Evolutionary conservation across 441 rosid species (phyloP).

Genomic region (Erodium trifolium): DNA sequence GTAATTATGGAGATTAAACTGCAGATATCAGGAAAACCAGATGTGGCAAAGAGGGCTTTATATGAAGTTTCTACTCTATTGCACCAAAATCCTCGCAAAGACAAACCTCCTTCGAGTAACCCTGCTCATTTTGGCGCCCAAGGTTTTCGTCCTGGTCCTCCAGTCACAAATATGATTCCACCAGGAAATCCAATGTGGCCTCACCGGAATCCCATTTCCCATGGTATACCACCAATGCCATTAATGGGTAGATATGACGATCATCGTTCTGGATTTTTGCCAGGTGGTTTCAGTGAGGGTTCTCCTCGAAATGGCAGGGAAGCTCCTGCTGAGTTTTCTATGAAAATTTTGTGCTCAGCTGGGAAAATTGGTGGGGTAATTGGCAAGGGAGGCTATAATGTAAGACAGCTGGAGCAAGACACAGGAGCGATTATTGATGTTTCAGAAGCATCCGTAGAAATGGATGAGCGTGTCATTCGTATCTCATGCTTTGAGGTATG

Average conservation of each 20-base stretch:
- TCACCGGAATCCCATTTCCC: conserved; percentile 24
- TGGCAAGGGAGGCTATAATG: conserved; percentile 53
- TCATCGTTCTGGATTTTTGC: conserved; percentile 29
- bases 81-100: conserved; percentile 55
- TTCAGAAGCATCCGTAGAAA: conserved; percentile 38
- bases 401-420: conserved; percentile 43
- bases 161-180: conserved; percentile 26
- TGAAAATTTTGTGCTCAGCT: conserved; percentile 45
- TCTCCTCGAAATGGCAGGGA: conserved; percentile 34
- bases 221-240: conserved; percentile 26
- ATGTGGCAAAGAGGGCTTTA: conserved; percentile 44
- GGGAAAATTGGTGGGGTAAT: conserved; percentile 56
- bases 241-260: conserved; percentile 30
- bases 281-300: conserved; percentile 29
- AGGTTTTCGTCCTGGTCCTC: conserved; percentile 28
- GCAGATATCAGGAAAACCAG: conserved; percentile 48
- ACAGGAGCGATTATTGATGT: conserved; percentile 50
- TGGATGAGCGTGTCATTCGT: conserved; percentile 43
- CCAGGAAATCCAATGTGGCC: conserved; percentile 32
- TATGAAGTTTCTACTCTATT: conserved; percentile 44
- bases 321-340: conserved; percentile 40
- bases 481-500: conserved; percentile 22
- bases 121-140: conserved; percentile 28
- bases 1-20: conserved; percentile 23
- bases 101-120: conserved; percentile 27